Evolutionary conservation across 371 early-diverging fungal species (phyloP).

Genomic region (Actinomucor elegans): DNA sequence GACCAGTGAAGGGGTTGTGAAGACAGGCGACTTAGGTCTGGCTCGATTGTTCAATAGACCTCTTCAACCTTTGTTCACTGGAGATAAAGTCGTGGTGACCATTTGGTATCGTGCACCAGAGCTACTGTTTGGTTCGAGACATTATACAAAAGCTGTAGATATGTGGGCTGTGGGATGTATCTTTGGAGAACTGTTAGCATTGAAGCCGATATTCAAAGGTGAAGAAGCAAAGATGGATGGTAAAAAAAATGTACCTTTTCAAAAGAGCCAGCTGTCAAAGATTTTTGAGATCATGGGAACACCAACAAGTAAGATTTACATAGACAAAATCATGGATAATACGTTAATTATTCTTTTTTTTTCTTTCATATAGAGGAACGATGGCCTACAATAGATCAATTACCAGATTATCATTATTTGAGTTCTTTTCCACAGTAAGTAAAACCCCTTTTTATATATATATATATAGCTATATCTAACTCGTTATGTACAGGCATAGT

Average conservation of each 20-base stretch:
- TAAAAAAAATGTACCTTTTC: constrained; percentile 88
- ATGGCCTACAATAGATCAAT: constrained; percentile 75
- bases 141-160: constrained; percentile 92
- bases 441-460: not conserved
- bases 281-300: constrained; percentile 91
- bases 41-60: constrained; percentile 85
- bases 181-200: constrained; percentile 87
- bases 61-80: constrained; percentile 79
- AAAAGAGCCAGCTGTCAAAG: constrained; percentile 83
- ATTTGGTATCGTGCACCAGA: constrained; percentile 98
- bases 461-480: not conserved
- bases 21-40: constrained; percentile 90
- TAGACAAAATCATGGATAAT: no score
- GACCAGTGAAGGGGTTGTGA: constrained; percentile 84
- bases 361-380: constrained; percentile 65
- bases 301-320: constrained; percentile 85
- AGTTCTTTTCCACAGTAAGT: constrained; percentile 58
- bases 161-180: constrained; percentile 98
- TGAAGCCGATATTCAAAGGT: constrained; percentile 92
- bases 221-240: constrained; percentile 92
- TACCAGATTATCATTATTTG: constrained; percentile 71
- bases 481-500: constrained; percentile 32
- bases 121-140: constrained; percentile 85
- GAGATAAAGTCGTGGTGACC: constrained; percentile 96
- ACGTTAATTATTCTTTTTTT: no score